Base-by-base conservation (phyloP, 78 protist genomes). In the Andalucia godoyi region DNA sequence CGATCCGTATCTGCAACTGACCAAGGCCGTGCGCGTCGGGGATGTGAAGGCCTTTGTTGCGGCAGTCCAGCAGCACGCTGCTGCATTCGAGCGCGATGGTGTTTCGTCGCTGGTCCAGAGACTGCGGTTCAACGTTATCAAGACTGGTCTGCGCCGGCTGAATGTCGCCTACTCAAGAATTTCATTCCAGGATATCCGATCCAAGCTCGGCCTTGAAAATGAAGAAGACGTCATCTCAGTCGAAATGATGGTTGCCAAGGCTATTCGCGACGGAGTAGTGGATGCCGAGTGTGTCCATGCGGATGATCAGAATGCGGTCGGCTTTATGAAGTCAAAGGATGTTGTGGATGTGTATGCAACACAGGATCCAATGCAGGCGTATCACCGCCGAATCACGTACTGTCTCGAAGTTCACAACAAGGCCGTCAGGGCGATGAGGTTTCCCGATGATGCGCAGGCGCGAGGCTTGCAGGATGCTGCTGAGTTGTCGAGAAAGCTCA, bases 211-310 rank as follows among this genome's bases (percentile, higher is more conserved):
- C 12, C 86, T 94, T 34, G 95, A 86, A 43, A 39, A 58, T 25
- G 66, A 84, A 3, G 88, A 86, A 27, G 95, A 89, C 64, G 83
- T 84, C 8, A n/a, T n/a, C n/a, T n/a, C n/a, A n/a, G n/a, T n/a
- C n/a, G 93, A 88, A 81, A 75, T 51, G 69, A 90, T 90, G 60
- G 90, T 76, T n/a, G 88, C 95, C 47, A 83, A 86, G 84, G 93
- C 96, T n/a, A 86, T 90, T 30, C 75, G 72, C 17, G 91, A 90
- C 64, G 86, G 88, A n/a, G 90, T 88, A 12, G 86, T 90, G 21
- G 83, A 75, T 23, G 96, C 96, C 2, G 15, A 57, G 15, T 66
- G 91, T 57, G 83, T 90, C 70, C 96, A 86, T 69, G 79, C 50
- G 29, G 60, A 33, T 6, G 83, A 80, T n/a, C n/a, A n/a, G n/a